Base-by-base conservation (phyloP, 305 asterid species). In the Euphrasia arctica region DNA sequence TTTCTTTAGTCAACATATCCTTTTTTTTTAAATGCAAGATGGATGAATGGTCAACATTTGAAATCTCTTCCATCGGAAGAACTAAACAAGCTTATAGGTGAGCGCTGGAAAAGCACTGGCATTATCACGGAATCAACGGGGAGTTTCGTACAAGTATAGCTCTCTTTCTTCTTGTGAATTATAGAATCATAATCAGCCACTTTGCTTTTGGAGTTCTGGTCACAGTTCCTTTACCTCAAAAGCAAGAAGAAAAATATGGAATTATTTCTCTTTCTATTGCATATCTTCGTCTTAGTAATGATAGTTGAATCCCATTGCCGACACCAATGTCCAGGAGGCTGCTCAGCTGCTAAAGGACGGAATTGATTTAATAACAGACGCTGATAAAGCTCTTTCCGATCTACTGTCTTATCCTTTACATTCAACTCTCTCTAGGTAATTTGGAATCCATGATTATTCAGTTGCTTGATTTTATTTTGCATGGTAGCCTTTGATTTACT, bases 31-130 rank as follows among this genome's bases (percentile, higher is more conserved):
- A 63, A 54, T 62, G 74, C 71, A 74, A 91, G 98, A 86, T 91
- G 98, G 98, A 89, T 91, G 97, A 91, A 89, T 76, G 98, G 98
- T 55, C 93, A 87, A 70, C 79, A 92, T 82, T 81, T 89, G 91
- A 81, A 83, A 81, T 76, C 88, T 62, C 95, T 91, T 72, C 89
- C 97, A 52, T 65, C 80, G 34, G 85, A 68, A 63, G 78, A 89
- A 54, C 69, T 82, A 34, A 78, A 71, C 57, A 69, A 80, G 69
- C 79, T 85, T 63, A 75, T 89, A 32, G 98, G 95, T 70, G 83
- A 80, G 27, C 87, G 73, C 59, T 91, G 98, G 97, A 85, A 81
- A 85, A 77, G 80, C 76, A 62, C 64, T 45, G 95, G 89, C 63
- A 36, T 82, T 10, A 60, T 85, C 54, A 81, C 77, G 42, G 91